Conservation (phyloP, 805 yeast genomes). For the Wickerhamiella bombiphila region DNA sequence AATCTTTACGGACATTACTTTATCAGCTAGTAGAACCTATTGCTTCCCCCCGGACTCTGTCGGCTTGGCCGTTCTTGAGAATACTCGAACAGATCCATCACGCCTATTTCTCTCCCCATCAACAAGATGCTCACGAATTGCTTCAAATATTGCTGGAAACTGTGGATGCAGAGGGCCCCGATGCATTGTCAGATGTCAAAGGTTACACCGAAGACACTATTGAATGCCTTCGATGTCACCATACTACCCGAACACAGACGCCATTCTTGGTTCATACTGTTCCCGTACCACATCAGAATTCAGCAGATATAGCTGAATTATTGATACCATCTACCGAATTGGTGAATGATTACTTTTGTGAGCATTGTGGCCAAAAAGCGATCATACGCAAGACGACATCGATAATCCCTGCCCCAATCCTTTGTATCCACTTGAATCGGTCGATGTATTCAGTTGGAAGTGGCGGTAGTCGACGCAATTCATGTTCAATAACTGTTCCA, state of each 20-base stretch:
- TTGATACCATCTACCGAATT: conserved; percentile 47
- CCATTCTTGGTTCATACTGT: conserved; percentile 61
- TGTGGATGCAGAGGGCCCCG: conserved; percentile 41
- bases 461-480: conserved; percentile 55
- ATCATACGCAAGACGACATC: conserved; percentile 50
- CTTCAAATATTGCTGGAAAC: conserved; percentile 70
- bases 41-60: conserved; percentile 35
- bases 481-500: conserved; percentile 54
- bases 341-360: conserved; percentile 62
- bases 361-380: conserved; percentile 43
- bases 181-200: conserved; percentile 53
- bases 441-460: conserved; percentile 41
- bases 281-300: conserved; percentile 46
- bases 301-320: conserved; percentile 38
- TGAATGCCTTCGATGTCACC: conserved; percentile 53
- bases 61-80: conserved; percentile 68
- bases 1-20: conserved; percentile 14
- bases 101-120: conserved; percentile 61
- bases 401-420: conserved; percentile 52
- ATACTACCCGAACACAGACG: conserved; percentile 42
- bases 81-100: conserved; percentile 59
- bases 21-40: conserved; percentile 47
- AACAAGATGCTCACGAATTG: conserved; percentile 92
- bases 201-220: conserved; percentile 55
- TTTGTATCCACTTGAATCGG: conserved; percentile 74